Percentiles rank a stretch among this genome's conserved stretches.
These are phyloP conservation scores for Myxozyma melibiosi DNA, from an alignment of 805 yeast genomes.

Conservation along the genomic window DNA sequence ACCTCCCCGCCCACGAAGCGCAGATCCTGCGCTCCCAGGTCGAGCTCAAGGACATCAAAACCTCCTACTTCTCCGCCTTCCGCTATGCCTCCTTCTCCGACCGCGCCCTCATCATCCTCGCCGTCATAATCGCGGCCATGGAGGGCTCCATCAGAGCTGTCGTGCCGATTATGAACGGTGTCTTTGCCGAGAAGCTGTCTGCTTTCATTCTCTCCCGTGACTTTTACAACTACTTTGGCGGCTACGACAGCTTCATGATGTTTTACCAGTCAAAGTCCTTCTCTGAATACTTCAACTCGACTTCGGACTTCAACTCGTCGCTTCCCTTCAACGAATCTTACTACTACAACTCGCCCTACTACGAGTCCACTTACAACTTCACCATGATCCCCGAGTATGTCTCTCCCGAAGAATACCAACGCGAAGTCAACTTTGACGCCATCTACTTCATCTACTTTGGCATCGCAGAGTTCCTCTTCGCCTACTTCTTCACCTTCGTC, in stretches of 20 bases:
- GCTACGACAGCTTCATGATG: conserved; percentile 19
- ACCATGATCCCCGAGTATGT: conserved; percentile 28
- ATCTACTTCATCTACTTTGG: conserved; percentile 48
- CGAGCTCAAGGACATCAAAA: conserved; percentile 26
- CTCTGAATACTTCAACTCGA: conserved; percentile 3
- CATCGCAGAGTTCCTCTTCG: conserved; percentile 38
- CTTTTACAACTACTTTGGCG: conserved; percentile 29
- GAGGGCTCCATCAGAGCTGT: conserved; percentile 34
- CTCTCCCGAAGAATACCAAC: conserved; percentile 39
- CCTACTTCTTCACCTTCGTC: conserved; percentile 42
- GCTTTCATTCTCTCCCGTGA: conserved; percentile 36
- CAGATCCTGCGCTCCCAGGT: conserved; percentile 43
- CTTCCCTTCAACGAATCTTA: conserved; percentile 14
- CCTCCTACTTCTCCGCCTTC: conserved; percentile 40
- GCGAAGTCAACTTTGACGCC: conserved; percentile 41
- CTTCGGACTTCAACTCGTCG: conserved; percentile 4
- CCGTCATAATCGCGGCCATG: conserved; percentile 20
- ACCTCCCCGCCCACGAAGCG: conserved; percentile 40
- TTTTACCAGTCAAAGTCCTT: conserved; percentile 16
- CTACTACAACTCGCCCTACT: conserved; percentile 19
- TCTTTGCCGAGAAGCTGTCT: conserved; percentile 44
- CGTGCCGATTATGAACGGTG: conserved; percentile 47
- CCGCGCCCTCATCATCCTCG: conserved; percentile 7
- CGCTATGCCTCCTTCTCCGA: conserved; percentile 39
- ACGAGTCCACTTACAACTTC: conserved; percentile 19